A percentile compares a stretch with the other conserved stretches of the same genome.
Evolutionary conservation across 805 yeast genomes (phyloP).

Genomic region (Osmozyma mogii): DNA sequence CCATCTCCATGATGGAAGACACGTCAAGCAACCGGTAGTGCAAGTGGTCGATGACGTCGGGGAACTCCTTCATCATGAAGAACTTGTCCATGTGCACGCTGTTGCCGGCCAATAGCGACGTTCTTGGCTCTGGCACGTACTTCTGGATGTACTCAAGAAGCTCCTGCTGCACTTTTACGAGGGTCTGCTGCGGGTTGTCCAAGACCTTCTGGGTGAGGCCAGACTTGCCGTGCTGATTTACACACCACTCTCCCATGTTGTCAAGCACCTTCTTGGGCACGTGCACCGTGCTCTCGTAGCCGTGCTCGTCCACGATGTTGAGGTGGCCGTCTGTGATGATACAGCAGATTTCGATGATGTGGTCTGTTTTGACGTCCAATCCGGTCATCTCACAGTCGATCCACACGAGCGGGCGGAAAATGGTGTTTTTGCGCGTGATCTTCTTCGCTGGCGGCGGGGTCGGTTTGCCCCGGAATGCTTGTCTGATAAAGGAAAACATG

Average conservation of each 20-base stretch:
- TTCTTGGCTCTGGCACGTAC: constrained; percentile 42
- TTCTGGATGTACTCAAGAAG: constrained; percentile 52
- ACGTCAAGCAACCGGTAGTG: constrained; percentile 85
- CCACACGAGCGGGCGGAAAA: constrained; percentile 63
- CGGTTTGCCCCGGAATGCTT: not conserved
- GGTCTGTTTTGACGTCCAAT: constrained; percentile 67
- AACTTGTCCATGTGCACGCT: constrained; percentile 86
- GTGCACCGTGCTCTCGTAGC: constrained; percentile 78
- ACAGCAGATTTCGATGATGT: constrained; percentile 87
- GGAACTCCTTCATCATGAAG: constrained; percentile 80
- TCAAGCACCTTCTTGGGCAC: constrained; percentile 55
- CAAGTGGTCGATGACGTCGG: constrained; percentile 52
- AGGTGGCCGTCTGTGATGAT: constrained; percentile 79
- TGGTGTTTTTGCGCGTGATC: constrained; percentile 5
- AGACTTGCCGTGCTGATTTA: constrained; percentile 61
- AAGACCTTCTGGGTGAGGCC: constrained; percentile 75
- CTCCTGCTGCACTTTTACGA: constrained; percentile 57
- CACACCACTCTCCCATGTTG: constrained; percentile 85
- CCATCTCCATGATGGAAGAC: constrained; percentile 75
- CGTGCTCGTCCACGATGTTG: constrained; percentile 56
- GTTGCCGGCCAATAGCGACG: constrained; percentile 83
- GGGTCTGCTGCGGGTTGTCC: constrained; percentile 42
- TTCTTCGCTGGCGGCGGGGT: not conserved
- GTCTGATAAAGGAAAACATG: constrained; percentile 1
- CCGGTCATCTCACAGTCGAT: constrained; percentile 99